phyloP scores from a whole-genome alignment of 2,329 filamentous ascomycete species.

The Phyllosticta ampelicida region DNA sequence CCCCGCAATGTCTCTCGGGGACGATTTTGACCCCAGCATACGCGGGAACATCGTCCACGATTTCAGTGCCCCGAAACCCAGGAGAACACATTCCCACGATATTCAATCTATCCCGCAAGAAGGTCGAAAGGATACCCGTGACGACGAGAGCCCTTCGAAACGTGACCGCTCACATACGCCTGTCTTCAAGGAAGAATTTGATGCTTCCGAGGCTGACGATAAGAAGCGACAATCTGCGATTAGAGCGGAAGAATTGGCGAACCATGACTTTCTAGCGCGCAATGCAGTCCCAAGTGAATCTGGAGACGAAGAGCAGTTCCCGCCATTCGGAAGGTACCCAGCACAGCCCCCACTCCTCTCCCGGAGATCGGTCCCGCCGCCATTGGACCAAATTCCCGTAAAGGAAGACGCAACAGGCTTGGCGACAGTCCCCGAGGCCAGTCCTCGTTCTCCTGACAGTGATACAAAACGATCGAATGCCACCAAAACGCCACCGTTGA shows the following conservation, averaged over 20 bases:
- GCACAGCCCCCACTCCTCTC: neutral
- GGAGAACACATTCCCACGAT: constrained; percentile 6
- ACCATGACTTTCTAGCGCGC: constrained; percentile 34
- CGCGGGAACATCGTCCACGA: constrained; percentile 54
- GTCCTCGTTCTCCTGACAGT: neutral
- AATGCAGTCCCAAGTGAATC: constrained; percentile 3
- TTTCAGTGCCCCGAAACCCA: constrained; percentile 47
- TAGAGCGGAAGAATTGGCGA: constrained; percentile 37
- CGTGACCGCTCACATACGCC: constrained; percentile 42
- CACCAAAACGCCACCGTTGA: constrained; percentile 24
- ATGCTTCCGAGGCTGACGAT: constrained; percentile 35
- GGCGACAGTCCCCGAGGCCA: constrained; percentile 5
- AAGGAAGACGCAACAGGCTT: constrained; percentile 6
- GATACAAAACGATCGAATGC: constrained; percentile 7
- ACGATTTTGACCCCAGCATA: constrained; percentile 53
- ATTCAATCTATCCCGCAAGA: neutral
- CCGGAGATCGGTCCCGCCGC: constrained; percentile 22
- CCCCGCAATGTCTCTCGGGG: constrained; percentile 37
- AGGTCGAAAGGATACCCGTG: constrained; percentile 12
- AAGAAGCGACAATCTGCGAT: constrained; percentile 32
- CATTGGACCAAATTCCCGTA: constrained; percentile 11
- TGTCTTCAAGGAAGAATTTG: constrained; percentile 51
- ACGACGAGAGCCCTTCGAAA: constrained; percentile 24
- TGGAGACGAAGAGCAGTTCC: constrained; percentile 1
- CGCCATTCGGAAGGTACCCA: constrained; percentile 2